phyloP scores from a whole-genome alignment of 2,329 filamentous ascomycete species.

The Huntiella moniliformis region DNA sequence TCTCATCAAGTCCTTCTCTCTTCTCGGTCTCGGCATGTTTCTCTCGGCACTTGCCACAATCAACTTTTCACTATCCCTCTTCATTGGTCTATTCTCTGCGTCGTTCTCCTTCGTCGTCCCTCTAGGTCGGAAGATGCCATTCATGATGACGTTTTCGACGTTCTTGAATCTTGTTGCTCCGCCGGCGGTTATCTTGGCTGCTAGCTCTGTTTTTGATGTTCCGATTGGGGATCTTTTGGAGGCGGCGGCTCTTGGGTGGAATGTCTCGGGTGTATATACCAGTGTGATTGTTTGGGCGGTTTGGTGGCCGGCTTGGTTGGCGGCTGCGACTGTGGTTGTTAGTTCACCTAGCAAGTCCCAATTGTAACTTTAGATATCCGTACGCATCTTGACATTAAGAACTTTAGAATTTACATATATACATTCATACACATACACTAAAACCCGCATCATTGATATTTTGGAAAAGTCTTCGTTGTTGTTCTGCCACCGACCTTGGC shows the following conservation, averaged over 20 bases:
- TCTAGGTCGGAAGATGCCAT: slow-evolving; percentile 22
- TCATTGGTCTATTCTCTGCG: slow-evolving; percentile 59
- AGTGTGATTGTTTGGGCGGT: slow-evolving; percentile 82
- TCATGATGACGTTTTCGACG: slow-evolving; percentile 22
- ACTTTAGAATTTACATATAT: no score
- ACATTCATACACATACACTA: no score
- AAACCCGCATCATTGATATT: no score
- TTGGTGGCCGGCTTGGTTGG: slow-evolving; percentile 86
- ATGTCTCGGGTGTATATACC: slow-evolving; percentile 77
- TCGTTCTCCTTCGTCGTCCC: slow-evolving; percentile 60
- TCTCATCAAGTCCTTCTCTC: slow-evolving; percentile 74
- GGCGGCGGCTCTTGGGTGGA: slow-evolving; percentile 70
- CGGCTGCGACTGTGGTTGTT: slow-evolving; percentile 37
- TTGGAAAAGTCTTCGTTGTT: no score
- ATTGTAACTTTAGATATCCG: neutral
- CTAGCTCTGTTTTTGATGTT: slow-evolving; percentile 23
- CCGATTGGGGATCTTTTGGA: slow-evolving; percentile 41
- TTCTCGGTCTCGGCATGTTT: slow-evolving; percentile 82
- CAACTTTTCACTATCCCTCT: slow-evolving; percentile 80
- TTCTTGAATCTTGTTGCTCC: slow-evolving; percentile 43
- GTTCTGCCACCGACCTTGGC: no score
- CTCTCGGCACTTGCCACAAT: slow-evolving; percentile 83
- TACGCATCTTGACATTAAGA: no score
- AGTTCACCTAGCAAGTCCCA: neutral
- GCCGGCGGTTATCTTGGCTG: slow-evolving; percentile 32